A percentile compares a stretch with the other conserved stretches of the same genome.
These are phyloP conservation scores for Massariosphaeria phaeospora DNA, from an alignment of 495 filamentous ascomycete genomes.

Conservation along the genomic window DNA sequence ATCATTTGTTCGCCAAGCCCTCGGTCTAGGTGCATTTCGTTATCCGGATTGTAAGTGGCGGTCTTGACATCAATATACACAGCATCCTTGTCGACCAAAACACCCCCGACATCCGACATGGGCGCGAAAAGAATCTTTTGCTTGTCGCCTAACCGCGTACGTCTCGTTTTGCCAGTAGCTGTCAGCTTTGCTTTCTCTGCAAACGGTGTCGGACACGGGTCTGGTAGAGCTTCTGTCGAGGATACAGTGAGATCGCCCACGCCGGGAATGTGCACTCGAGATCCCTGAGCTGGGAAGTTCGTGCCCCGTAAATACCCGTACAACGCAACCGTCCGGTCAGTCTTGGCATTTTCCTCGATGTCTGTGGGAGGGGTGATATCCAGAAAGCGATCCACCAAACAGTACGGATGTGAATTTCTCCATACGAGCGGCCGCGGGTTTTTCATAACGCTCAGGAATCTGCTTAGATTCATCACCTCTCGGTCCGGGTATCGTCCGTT, in stretches of 20 bases:
- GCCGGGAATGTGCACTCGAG: conserved; percentile 86
- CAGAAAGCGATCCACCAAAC: conserved; percentile 85
- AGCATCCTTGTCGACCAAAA: conserved; percentile 75
- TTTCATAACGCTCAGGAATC: conserved; percentile 98
- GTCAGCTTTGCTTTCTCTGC: conserved; percentile 82
- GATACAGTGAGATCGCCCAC: conserved; percentile 89
- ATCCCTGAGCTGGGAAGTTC: conserved; percentile 83
- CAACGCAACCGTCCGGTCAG: conserved; percentile 81
- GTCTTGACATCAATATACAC: conserved; percentile 75
- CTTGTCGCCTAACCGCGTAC: conserved; percentile 82
- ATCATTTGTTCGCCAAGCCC: conserved; percentile 92
- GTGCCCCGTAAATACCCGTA: conserved; percentile 96
- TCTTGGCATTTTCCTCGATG: conserved; percentile 80
- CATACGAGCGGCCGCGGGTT: conserved; percentile 93
- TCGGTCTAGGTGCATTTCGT: conserved; percentile 60
- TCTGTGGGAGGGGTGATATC: conserved; percentile 89
- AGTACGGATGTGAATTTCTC: conserved; percentile 93
- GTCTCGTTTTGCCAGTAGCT: conserved; percentile 67
- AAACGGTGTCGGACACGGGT: conserved; percentile 90
- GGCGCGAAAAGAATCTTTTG: conserved; percentile 93
- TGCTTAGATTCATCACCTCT: conserved; percentile 89
- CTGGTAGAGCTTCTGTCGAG: conserved; percentile 77
- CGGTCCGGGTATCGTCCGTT: conserved; percentile 96
- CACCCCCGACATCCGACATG: conserved; percentile 94
- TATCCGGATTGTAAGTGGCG: conserved; percentile 71